Conservation (phyloP, 495 filamentous ascomycete genomes). For the Annulohypoxylon bovei region DNA sequence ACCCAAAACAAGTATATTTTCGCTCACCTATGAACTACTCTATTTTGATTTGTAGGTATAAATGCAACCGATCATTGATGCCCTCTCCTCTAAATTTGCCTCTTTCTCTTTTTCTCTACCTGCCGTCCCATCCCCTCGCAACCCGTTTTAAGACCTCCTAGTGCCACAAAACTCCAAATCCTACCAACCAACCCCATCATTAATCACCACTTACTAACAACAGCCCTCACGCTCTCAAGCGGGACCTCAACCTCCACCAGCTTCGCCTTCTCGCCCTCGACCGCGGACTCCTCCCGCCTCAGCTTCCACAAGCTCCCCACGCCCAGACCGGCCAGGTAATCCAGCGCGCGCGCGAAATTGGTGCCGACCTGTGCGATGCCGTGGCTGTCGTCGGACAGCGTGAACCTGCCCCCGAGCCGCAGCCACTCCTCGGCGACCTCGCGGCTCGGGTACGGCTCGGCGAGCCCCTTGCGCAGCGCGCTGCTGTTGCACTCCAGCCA, state of each 20-base stretch:
- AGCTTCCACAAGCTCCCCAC: conserved; percentile 61
- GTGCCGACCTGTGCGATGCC: conserved; percentile 80
- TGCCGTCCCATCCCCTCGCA: background rate
- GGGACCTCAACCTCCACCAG: conserved; percentile 45
- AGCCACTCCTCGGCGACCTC: conserved; percentile 75
- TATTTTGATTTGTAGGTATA: conserved; percentile 12
- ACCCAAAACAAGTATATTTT: too few species aligned
- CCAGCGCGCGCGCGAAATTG: conserved; percentile 59
- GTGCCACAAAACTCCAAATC: too few species aligned
- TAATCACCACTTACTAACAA: conserved; percentile 37
- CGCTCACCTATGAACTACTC: too few species aligned
- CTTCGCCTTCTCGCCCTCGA: conserved; percentile 32
- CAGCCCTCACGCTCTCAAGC: conserved; percentile 26
- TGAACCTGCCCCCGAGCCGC: conserved; percentile 77
- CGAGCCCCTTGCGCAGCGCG: conserved; percentile 87
- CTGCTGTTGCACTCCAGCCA: conserved; percentile 89
- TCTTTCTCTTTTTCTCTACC: background rate
- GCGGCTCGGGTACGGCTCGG: conserved; percentile 85
- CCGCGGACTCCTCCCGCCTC: conserved; percentile 42
- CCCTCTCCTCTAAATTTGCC: background rate
- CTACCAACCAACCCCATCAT: background rate
- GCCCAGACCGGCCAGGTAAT: conserved; percentile 63
- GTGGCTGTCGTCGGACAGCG: conserved; percentile 92
- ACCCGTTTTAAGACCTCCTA: background rate
- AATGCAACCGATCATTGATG: background rate